Evolutionary conservation across 768 basidiomycete species (phyloP).

Genomic region (Russula abietina): DNA sequence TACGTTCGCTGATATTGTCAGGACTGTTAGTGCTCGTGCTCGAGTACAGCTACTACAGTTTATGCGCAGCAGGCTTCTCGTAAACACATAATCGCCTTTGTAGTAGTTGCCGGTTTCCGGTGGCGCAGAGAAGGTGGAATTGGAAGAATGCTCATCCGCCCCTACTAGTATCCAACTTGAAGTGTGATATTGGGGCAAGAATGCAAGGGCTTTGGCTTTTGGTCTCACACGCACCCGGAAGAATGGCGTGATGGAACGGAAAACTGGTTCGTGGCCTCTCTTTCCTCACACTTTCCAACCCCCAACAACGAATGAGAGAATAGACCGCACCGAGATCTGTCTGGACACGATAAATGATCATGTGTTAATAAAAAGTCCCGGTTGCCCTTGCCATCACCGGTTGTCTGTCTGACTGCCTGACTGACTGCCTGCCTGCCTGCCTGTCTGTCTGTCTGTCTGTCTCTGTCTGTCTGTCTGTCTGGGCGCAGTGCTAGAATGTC

Average conservation of each 20-base stretch:
- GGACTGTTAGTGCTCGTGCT: background rate
- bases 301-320: background rate
- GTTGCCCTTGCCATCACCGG: no score
- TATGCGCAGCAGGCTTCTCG: background rate
- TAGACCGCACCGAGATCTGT: slow-evolving; percentile 9
- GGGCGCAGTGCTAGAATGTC: no score
- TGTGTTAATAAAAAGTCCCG: no score
- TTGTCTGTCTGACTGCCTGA: no score
- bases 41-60: no score
- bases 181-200: background rate
- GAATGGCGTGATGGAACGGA: no score
- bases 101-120: background rate
- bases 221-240: background rate
- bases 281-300: background rate
- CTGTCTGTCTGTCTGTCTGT: no score
- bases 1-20: background rate
- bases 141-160: background rate
- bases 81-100: background rate
- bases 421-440: no score
- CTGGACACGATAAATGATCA: background rate
- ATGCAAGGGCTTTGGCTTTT: no score
- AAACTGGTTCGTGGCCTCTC: background rate
- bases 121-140: background rate
- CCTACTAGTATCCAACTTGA: background rate
- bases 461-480: no score